These are phyloP conservation scores for Mortierella claussenii DNA, from an alignment of 192 early-diverging fungal species.

Conservation along the genomic window DNA sequence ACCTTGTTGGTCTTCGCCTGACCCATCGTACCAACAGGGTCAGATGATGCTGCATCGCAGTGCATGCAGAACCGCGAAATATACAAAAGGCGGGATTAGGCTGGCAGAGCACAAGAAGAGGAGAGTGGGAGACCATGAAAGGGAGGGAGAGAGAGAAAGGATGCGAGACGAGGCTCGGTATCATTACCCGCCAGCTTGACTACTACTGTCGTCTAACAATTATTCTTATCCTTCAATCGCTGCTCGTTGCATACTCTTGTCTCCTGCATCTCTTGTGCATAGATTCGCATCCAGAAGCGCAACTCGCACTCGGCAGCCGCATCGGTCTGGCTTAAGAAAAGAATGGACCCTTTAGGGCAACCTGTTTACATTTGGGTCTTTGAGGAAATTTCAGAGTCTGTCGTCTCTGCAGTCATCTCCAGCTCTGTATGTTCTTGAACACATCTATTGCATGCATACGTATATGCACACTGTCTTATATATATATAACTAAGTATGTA, in stretches of 20 bases:
- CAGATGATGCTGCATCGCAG: slow-evolving; percentile 1
- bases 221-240: not conserved
- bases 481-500: no score
- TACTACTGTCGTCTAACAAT: slow-evolving; percentile 1
- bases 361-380: slow-evolving; percentile 71
- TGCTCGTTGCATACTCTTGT: not conserved
- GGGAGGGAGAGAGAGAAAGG: slow-evolving; percentile 4
- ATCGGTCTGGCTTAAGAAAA: slow-evolving; percentile 71
- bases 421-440: slow-evolving; percentile 40
- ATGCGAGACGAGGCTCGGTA: no score
- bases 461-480: no score
- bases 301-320: slow-evolving; percentile 64
- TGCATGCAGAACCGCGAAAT: slow-evolving; percentile 2
- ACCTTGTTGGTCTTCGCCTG: not conserved
- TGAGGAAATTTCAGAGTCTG: slow-evolving; percentile 68
- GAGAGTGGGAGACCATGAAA: not conserved
- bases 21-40: not conserved
- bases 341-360: slow-evolving; percentile 54
- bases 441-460: not conserved
- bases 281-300: slow-evolving; percentile 66
- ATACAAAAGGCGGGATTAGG: not conserved
- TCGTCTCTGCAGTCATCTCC: slow-evolving; percentile 52
- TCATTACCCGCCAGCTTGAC: no score
- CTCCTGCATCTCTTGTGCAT: slow-evolving; percentile 9
- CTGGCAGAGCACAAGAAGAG: no score